Base-by-base conservation (phyloP, 331 rosid species). In the Pyrus hybrid region DNA sequence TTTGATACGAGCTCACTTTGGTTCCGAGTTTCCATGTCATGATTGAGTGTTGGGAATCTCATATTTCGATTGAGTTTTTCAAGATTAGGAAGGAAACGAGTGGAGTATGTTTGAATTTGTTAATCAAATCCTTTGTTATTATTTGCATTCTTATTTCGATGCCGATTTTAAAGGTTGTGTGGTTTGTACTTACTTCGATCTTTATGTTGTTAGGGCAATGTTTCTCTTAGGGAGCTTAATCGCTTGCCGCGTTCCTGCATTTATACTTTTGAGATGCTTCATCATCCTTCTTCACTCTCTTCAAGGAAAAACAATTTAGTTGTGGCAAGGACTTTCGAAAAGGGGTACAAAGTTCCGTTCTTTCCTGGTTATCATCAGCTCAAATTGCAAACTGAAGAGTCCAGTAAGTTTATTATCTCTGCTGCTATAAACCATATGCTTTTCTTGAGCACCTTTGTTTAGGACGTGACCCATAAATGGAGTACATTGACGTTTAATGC, bases 361-460 rank as follows among this genome's bases (percentile, higher is more conserved):
- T 81, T 57, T 22, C 79, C 72, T 74, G 72, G 79, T 57, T 81
- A 66, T 43, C 30, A 64, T 67, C n/a, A 5, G 32, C 76, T 47
- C 23, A 63, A 80, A 56, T 78, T 76, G 61, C 88, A n/a, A 76
- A 79, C 54, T 75, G 76, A 76, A 75, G 83, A 63, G 76, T 77
- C 62, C 74, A 35, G 96, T 90, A 79, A 86, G 88, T 85, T n/a
- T 80, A 66, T 43, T 74, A 29, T 30, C 74, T 77, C 62, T 8
- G 53, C 45, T 76, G 53, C 56, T 67, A 20, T 58, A 60, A 29
- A 8, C 25, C 10, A 3, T n/a, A 57, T 71, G 72, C 71, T 33
- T 66, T 43, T 45, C 28, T 43, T 72, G 29, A 35, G 45, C 5
- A 25, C 70, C 29, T 64, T 74, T 69, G 13, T 26, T 47, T 45